Evolutionary conservation across 805 yeast species (phyloP).

Genomic region (Wickerhamiella occidentalis): DNA sequence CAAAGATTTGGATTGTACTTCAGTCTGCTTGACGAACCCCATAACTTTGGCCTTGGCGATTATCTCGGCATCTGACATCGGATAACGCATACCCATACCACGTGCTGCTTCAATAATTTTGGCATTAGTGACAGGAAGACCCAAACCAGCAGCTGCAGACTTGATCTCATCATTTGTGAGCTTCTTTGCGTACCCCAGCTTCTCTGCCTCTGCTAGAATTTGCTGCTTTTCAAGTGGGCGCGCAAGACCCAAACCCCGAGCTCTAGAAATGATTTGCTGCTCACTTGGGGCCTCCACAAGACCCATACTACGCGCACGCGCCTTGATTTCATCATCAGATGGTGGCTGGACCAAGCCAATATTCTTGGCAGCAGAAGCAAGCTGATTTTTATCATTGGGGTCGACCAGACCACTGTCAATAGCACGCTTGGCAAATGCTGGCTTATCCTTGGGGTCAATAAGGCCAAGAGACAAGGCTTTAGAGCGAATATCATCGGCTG

Average conservation of each 20-base stretch:
- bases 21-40: slow-evolving; percentile 9
- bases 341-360: slow-evolving; percentile 15
- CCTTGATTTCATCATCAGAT: slow-evolving; percentile 5
- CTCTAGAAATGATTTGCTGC: slow-evolving; percentile 7
- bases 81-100: slow-evolving; percentile 17
- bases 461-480: slow-evolving; percentile 17
- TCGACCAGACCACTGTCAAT: slow-evolving; percentile 20
- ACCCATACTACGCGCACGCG: slow-evolving; percentile 21
- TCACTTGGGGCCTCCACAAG: slow-evolving; percentile 14
- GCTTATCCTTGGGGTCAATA: slow-evolving; percentile 13
- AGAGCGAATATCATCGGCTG: slow-evolving; percentile 10
- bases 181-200: slow-evolving; percentile 12
- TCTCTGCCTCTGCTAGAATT: slow-evolving; percentile 18
- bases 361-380: slow-evolving; percentile 5
- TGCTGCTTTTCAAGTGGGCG: slow-evolving; percentile 13
- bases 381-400: slow-evolving; percentile 6
- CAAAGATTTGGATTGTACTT: background rate
- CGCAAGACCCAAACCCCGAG: slow-evolving; percentile 11
- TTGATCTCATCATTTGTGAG: slow-evolving; percentile 11
- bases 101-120: slow-evolving; percentile 17
- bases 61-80: slow-evolving; percentile 12
- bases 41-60: slow-evolving; percentile 15
- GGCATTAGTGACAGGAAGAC: slow-evolving; percentile 12
- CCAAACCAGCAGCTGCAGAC: slow-evolving; percentile 12
- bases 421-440: slow-evolving; percentile 16